Base-by-base conservation (phyloP, 2,329 filamentous ascomycete genomes). In the Madurella fahalii region DNA sequence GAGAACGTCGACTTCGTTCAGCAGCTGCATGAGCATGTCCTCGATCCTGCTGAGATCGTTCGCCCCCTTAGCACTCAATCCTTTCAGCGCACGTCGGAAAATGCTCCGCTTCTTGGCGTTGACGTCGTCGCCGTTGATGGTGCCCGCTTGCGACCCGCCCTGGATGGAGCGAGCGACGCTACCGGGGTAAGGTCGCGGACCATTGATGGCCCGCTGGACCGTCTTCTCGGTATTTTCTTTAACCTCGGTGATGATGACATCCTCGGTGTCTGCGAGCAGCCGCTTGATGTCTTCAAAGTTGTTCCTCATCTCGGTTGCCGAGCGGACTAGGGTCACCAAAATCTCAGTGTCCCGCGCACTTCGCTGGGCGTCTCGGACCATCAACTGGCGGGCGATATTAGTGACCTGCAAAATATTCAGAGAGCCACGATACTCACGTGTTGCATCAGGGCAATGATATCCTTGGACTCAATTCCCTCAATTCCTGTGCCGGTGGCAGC, bases 321-420 rank as follows among this genome's bases (percentile, higher is more conserved):
- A 92, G 56, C 93, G 87, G 58, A 99, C 94, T 32, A 99, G 82
- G 0, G 94, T 93, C 45, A 96, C 90, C 16, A 99, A 77, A 52
- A 99, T 96, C 71, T 99, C 94, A 0, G 94, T 97, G 65, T 99
- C 94, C 43, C 94, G 84, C 44, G 94, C 94, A 71, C 94, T 97
- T 56, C 94, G 86, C 73, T 97, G 93, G 40, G 93, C 94, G 73
- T 99, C 94, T 37, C 94, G 87, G 59, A 97, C 94, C 69, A 95
- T 97, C 59, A 99, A 85, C 82, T 86, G 52, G 37, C 50, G 25
- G 25, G 56, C 40, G 9, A 31, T 41, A 55, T 73, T 63, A 72
- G 67, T 44, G 52, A 41, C 5, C 43, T 34, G 13, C 8, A 18
- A 5, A 25, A 8, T 32, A 30, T 9, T 12, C 16, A 47, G 2